A percentile compares a stretch with the other conserved stretches of the same genome.
phyloP scores from a whole-genome alignment of 1,139 yeast species.

The Diutina pseudorugosa region DNA sequence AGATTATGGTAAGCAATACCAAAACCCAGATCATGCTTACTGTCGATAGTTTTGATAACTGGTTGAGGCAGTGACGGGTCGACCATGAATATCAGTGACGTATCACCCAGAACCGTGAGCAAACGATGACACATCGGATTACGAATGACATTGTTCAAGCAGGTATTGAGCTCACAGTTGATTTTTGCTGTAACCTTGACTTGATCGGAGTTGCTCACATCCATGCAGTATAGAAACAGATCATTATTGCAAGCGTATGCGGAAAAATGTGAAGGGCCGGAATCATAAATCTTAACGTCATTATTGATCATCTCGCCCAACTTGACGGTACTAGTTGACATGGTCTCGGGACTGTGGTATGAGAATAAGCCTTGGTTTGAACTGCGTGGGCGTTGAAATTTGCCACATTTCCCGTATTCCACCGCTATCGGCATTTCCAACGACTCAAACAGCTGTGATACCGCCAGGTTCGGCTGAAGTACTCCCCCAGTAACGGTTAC shows the following conservation, averaged over 20 bases:
- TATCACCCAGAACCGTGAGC: conserved; percentile 1
- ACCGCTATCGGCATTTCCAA: conserved; percentile 28
- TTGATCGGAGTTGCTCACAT: conserved; percentile 19
- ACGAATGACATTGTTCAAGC: conserved; percentile 1
- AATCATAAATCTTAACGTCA: conserved; percentile 47
- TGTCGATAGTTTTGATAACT: conserved; percentile 28
- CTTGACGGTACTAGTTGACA: conserved; percentile 24
- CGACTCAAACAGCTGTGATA: conserved; percentile 40
- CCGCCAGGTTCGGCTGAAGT: conserved; percentile 3
- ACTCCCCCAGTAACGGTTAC: not conserved
- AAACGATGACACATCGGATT: not conserved
- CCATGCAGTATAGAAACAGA: conserved; percentile 52
- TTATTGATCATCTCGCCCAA: conserved; percentile 79
- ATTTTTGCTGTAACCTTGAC: not conserved
- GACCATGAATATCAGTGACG: conserved; percentile 1
- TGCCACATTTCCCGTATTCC: conserved; percentile 9
- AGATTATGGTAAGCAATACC: conserved; percentile 70
- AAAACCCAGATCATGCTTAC: conserved; percentile 69
- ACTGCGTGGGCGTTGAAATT: conserved; percentile 10
- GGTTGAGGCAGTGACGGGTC: conserved; percentile 16
- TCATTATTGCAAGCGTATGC: conserved; percentile 79
- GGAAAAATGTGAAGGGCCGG: conserved; percentile 26
- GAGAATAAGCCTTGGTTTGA: not conserved
- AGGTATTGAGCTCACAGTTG: conserved; percentile 1
- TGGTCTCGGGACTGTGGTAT: conserved; percentile 27